Percentiles rank a stretch among this genome's conserved stretches.
Conservation (phyloP, 2,329 filamentous ascomycete species). For the Teratosphaeria destructans region DNA sequence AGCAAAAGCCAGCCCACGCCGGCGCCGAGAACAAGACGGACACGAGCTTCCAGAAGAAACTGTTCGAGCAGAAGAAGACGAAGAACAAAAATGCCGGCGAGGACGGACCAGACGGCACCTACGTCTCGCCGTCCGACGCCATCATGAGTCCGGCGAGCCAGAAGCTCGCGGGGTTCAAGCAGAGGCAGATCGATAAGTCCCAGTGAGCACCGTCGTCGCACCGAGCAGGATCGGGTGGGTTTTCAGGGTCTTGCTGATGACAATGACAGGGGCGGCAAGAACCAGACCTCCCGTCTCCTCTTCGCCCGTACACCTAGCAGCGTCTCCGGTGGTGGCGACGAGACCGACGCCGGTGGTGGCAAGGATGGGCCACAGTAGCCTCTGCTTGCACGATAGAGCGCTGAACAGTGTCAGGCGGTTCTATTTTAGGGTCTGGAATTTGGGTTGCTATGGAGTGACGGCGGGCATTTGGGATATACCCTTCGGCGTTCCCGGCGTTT, state of each 20-base stretch:
- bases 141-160: constrained; percentile 81
- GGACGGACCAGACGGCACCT: constrained; percentile 36
- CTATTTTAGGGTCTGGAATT: neutral
- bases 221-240: no score
- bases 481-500: neutral
- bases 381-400: neutral
- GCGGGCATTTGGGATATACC: neutral
- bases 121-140: constrained; percentile 76
- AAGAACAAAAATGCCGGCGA: neutral
- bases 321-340: constrained; percentile 3
- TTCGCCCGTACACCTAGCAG: constrained; percentile 5
- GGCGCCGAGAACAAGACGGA: constrained; percentile 1
- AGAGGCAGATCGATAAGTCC: constrained; percentile 65
- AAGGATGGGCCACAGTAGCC: neutral
- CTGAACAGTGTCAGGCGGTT: neutral
- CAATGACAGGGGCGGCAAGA: constrained; percentile 4
- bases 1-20: neutral
- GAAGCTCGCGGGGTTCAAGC: constrained; percentile 71
- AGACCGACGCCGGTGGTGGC: neutral
- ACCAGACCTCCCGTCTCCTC: constrained; percentile 5
- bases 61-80: constrained; percentile 3
- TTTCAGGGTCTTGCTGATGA: neutral
- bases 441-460: neutral
- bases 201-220: constrained; percentile 11
- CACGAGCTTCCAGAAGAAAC: neutral